A percentile compares a stretch with the other conserved stretches of the same genome.
phyloP scores from a whole-genome alignment of 805 yeast species.

The Torulaspora quercuum region DNA sequence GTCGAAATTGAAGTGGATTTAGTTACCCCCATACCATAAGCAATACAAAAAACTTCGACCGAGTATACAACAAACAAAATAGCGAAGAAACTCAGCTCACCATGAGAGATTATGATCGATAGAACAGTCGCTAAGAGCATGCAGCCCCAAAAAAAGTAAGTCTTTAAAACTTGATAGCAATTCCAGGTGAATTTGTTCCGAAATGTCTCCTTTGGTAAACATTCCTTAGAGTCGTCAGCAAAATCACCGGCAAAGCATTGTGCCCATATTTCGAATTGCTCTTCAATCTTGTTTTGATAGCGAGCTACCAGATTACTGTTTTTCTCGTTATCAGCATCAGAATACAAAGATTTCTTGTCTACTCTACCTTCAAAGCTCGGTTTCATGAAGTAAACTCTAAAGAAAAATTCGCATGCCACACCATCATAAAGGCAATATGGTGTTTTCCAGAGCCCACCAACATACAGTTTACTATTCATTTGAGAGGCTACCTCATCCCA shows the following conservation, averaged over 20 bases:
- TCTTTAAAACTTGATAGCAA: background rate
- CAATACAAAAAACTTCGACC: too few relatives aligned
- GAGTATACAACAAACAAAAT: too few relatives aligned
- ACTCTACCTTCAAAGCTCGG: background rate
- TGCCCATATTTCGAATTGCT: constrained; percentile 2
- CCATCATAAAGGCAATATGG: constrained; percentile 4
- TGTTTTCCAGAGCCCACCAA: constrained; percentile 4
- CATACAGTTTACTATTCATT: constrained; percentile 2
- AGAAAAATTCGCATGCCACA: constrained; percentile 1
- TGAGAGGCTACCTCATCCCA: constrained; percentile 6
- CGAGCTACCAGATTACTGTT: too few relatives aligned
- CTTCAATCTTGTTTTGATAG: constrained; percentile 1
- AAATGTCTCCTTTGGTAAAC: background rate
- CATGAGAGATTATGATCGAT: too few relatives aligned
- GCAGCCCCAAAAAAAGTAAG: too few relatives aligned
- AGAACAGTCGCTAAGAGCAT: too few relatives aligned
- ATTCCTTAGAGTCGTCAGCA: background rate
- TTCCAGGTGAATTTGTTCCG: background rate
- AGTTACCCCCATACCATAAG: too few relatives aligned
- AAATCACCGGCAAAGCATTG: background rate
- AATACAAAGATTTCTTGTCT: background rate
- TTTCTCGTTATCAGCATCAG: constrained; percentile 1
- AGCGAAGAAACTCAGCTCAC: too few relatives aligned
- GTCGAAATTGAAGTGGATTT: background rate
- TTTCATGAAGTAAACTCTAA: constrained; percentile 4